Conservation (phyloP, 441 rosid genomes). For the Adansonia gregorii region DNA sequence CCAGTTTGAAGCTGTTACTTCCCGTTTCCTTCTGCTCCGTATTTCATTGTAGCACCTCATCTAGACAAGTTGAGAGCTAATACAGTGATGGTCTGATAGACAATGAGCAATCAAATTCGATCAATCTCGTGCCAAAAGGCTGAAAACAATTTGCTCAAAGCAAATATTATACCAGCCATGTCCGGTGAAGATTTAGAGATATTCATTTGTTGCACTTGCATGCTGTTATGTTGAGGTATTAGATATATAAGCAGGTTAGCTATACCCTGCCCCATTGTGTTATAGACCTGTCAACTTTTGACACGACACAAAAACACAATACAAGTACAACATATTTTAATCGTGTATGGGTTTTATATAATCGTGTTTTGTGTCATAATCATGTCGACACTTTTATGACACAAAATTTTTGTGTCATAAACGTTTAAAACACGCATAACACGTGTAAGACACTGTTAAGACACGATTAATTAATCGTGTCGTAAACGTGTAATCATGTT, state of each 20-base stretch:
- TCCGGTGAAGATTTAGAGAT: neutral
- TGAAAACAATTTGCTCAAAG: neutral
- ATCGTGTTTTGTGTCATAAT: no score
- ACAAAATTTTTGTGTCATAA: no score
- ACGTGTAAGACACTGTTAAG: no score
- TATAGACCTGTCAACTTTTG: no score
- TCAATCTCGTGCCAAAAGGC: neutral
- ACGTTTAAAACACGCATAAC: no score
- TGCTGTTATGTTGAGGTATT: neutral
- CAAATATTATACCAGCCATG: neutral
- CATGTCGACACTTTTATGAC: no score
- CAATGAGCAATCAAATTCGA: neutral
- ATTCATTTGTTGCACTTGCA: neutral
- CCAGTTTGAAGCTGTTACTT: neutral
- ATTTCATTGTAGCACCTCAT: neutral
- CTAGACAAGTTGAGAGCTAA: neutral
- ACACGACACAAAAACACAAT: no score
- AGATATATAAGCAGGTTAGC: neutral
- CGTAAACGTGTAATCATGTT: no score
- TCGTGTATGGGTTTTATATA: no score
- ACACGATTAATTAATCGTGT: no score
- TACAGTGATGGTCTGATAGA: neutral
- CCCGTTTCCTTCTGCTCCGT: conserved; percentile 5
- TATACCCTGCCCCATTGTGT: neutral
- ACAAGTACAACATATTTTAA: no score